phyloP scores from a whole-genome alignment of 2,329 filamentous ascomycete species.

The Fusarium redolens region DNA sequence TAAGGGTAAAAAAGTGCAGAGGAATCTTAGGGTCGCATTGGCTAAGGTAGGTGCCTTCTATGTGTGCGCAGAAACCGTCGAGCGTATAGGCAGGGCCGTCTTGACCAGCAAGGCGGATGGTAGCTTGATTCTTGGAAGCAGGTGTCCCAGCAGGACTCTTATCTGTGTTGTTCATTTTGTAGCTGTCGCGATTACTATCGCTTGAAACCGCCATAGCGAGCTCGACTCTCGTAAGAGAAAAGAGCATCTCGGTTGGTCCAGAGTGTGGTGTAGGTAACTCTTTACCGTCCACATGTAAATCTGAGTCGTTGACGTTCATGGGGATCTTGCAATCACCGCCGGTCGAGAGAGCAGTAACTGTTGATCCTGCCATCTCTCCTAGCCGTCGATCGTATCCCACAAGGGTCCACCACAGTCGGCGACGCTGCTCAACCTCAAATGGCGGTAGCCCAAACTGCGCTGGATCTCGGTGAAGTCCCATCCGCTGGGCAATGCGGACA shows the following conservation, averaged over 20 bases:
- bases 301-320: conserved; percentile 71
- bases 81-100: conserved; percentile 62
- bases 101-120: conserved; percentile 61
- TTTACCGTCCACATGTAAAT: conserved; percentile 68
- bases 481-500: conserved; percentile 73
- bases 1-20: conserved; percentile 67
- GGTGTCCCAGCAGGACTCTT: conserved; percentile 41
- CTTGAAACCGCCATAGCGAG: conserved; percentile 65
- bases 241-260: conserved; percentile 70
- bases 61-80: conserved; percentile 64
- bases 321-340: conserved; percentile 67
- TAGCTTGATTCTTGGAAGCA: conserved; percentile 44
- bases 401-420: conserved; percentile 79
- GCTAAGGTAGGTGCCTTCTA: conserved; percentile 66
- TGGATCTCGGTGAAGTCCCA: conserved; percentile 75
- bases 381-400: conserved; percentile 76
- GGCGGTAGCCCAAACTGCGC: conserved; percentile 61
- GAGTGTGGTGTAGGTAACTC: conserved; percentile 61
- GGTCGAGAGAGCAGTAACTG: conserved; percentile 66
- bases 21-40: conserved; percentile 69
- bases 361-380: conserved; percentile 72
- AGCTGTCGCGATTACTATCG: conserved; percentile 55
- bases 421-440: conserved; percentile 77
- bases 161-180: conserved; percentile 46
- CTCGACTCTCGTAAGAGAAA: conserved; percentile 67